Evolutionary conservation across 2,329 filamentous ascomycete genomes (phyloP), one percentile per base, ranked within the genome.

Genomic region (Aspergillus sp.): DNA sequence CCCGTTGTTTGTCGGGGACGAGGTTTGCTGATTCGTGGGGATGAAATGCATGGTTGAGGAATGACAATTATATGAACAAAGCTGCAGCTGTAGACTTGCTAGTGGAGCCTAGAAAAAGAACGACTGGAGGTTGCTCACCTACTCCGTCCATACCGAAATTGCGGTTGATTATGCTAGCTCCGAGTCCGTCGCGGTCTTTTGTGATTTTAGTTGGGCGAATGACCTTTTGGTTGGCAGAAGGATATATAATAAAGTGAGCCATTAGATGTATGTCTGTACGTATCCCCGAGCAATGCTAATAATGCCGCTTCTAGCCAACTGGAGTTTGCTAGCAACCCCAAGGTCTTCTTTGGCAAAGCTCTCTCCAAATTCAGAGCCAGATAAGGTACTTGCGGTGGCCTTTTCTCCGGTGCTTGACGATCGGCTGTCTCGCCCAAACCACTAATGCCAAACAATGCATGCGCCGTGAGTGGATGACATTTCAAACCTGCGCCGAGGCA

Each of bases 361-460:
- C 11, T 41, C 11, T 41, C 34, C 34, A 15, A 41, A 41, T 41
- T 5, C 34, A 41, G 15, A 41, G 34, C 34, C 34, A 41, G 34
- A 41, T 17, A 41, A 41, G 34, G 15, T 41, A 15, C 34, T 41
- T 28, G 25, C 25, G 6, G 25, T 28, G 25, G 25, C 25, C 25
- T 28, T 28, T 41, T 41, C 34, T 41, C 34, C 34, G 19, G 41
- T 55, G 53, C 53, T 28, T 38, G 43, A 23, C 46, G 52, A 60
- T 60, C 58, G 38, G 58, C 58, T 50, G 58, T 50, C 45, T 51
- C 34, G 41, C 17, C 51, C 53, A 51, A 54, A 56, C 52, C 22
- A 55, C 19, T 19, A 19, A 19, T 19, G 19, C 19, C 19, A 19
- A 19, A 19, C 19, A 19, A 19, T 19, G 19, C 19, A 19, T 19